Base-by-base conservation (phyloP, 2,329 filamentous ascomycete genomes). In the Cytospora mali region DNA sequence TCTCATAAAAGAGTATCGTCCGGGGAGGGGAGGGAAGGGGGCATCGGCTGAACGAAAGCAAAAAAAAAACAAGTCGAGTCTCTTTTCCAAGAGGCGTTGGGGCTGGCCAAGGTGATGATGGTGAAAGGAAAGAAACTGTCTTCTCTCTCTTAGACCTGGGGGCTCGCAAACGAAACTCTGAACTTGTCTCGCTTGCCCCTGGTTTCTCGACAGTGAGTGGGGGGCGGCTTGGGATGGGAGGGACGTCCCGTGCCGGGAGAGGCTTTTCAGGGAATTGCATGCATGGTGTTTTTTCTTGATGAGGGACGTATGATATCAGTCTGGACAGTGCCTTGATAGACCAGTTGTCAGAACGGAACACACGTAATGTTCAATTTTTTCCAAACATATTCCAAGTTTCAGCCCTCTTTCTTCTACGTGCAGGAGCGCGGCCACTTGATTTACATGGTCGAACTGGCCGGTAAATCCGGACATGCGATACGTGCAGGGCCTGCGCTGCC, bases 81-180 rank as follows among this genome's bases (percentile, higher is more conserved):
- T 6, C 48, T 51, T 27, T 29, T 18, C n/a, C 13, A 29, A 14
- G 33, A 52, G 33, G 35, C 31, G 42, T n/a, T 4, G 23, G 39
- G 21, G 57, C 21, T 33, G 57, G 33, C 33, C 33, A 35, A 14
- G 33, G 27, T 16, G 49, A 53, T 10, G 33, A 18, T 33, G 28
- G 58, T 46, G 31, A 39, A 59, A 35, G 21, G 69, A 68, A 68
- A 70, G 78, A 81, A 78, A 77, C 84, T 88, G 84, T 88, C 84
- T 88, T 88, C 84, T 87, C 85, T 85, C 59, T 65, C 82, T 84
- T 80, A 82, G 81, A 79, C 75, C 74, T 63, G 39, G 46, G 33
- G 49, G 55, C 50, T 35, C 5, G 39, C 29, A 29, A 29, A n/a
- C n/a, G 6, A 35, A 11, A 35, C 13, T 2, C 5, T 39, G 51